These are phyloP conservation scores for Lophium mytilinum DNA, from an alignment of 495 filamentous ascomycete species.

Conservation along the genomic window DNA sequence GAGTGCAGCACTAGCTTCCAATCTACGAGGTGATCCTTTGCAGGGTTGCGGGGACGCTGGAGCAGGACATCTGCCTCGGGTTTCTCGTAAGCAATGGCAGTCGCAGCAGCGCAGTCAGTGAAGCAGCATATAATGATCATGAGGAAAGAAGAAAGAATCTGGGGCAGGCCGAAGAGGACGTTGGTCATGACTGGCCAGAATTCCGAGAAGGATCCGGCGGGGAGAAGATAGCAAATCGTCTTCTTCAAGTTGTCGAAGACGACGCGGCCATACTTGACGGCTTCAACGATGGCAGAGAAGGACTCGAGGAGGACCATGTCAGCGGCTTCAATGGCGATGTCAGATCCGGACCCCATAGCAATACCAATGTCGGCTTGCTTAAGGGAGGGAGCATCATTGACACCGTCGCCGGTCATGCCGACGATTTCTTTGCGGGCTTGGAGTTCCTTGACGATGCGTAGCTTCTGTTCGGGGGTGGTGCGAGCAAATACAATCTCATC, in stretches of 20 bases:
- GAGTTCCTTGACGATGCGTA: slow-evolving; percentile 63
- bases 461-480: slow-evolving; percentile 69
- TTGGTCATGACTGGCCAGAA: slow-evolving; percentile 64
- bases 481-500: slow-evolving; percentile 60
- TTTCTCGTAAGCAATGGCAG: slow-evolving; percentile 59
- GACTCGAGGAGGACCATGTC: slow-evolving; percentile 64
- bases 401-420: slow-evolving; percentile 51
- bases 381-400: slow-evolving; percentile 52
- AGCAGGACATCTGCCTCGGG: slow-evolving; percentile 61
- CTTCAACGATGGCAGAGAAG: slow-evolving; percentile 59
- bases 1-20: slow-evolving; percentile 55
- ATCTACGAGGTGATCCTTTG: slow-evolving; percentile 56
- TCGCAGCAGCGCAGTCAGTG: slow-evolving; percentile 58
- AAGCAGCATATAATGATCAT: slow-evolving; percentile 57
- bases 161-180: slow-evolving; percentile 59
- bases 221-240: slow-evolving; percentile 47
- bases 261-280: slow-evolving; percentile 50
- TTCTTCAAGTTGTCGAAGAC: slow-evolving; percentile 52
- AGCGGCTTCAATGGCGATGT: slow-evolving; percentile 63
- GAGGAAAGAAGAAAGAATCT: slow-evolving; percentile 56
- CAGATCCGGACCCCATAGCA: slow-evolving; percentile 42
- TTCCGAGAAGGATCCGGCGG: slow-evolving; percentile 59
- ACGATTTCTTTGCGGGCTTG: slow-evolving; percentile 44
- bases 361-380: slow-evolving; percentile 49
- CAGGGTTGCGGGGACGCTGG: slow-evolving; percentile 50